Conservation (phyloP, 495 filamentous ascomycete genomes). For the Annulohypoxylon moriforme region DNA sequence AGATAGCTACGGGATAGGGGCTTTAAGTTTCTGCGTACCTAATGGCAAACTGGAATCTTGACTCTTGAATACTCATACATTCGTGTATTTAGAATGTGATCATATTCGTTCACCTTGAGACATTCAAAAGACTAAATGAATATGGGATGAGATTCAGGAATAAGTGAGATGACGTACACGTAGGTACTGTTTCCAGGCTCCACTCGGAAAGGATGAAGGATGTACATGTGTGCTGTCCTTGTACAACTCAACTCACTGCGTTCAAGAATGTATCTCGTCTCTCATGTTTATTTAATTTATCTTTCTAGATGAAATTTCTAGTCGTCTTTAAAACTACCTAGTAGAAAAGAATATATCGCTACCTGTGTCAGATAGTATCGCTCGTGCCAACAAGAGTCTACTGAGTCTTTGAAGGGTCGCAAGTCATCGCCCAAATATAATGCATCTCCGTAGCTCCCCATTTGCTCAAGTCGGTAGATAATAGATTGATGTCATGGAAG, state of each 20-base stretch:
- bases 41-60: background rate
- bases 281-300: background rate
- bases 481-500: constrained; percentile 43
- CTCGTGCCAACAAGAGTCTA: background rate
- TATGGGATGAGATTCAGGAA: background rate
- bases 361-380: too few species aligned
- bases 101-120: too few species aligned
- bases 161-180: background rate
- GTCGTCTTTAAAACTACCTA: too few species aligned
- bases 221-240: background rate
- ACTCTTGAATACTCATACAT: too few species aligned
- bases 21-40: background rate
- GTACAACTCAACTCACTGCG: background rate
- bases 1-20: background rate
- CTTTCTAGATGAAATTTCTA: too few species aligned
- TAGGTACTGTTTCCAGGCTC: background rate
- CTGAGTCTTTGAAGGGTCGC: constrained; percentile 14
- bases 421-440: constrained; percentile 35
- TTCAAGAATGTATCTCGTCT: background rate
- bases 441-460: constrained; percentile 25
- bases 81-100: too few species aligned
- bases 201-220: background rate
- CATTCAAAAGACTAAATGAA: background rate
- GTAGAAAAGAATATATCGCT: too few species aligned
- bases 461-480: constrained; percentile 31